A percentile compares a stretch with the other conserved stretches of the same genome.
Conservation (phyloP, 139 green algal genomes). For the Picochlorum sp. region DNA sequence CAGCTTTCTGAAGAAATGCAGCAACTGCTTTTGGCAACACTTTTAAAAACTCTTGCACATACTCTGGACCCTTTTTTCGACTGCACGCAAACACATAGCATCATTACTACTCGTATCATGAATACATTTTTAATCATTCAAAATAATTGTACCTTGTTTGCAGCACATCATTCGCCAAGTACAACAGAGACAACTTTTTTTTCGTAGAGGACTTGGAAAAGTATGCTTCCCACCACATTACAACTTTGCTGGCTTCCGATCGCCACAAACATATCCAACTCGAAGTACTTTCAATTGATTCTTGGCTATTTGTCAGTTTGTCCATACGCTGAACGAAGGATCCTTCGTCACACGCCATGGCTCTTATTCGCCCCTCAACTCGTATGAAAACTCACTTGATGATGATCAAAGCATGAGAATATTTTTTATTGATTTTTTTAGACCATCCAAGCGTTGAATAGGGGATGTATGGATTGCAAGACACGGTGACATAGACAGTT, state of each 20-base stretch:
- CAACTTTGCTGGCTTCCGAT: constrained; percentile 26
- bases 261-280: constrained; percentile 31
- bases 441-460: neutral
- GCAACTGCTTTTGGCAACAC: constrained; percentile 38
- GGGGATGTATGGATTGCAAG: neutral
- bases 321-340: constrained; percentile 32
- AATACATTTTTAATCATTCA: neutral
- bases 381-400: neutral
- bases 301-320: constrained; percentile 46
- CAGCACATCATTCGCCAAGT: constrained; percentile 71
- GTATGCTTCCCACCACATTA: constrained; percentile 31
- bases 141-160: constrained; percentile 43
- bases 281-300: constrained; percentile 50
- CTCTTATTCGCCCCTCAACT: neutral
- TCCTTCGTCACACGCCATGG: constrained; percentile 26
- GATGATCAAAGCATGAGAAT: neutral
- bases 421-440: neutral
- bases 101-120: neutral
- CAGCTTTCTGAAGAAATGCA: constrained; percentile 33
- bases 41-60: constrained; percentile 51
- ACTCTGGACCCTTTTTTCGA: constrained; percentile 62
- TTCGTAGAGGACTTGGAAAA: constrained; percentile 26
- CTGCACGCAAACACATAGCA: constrained; percentile 10
- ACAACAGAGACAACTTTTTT: constrained; percentile 48
- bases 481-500: too few species aligned